These are phyloP conservation scores for Xylaria sp. DNA, from an alignment of 2,329 filamentous ascomycete genomes.

Conservation along the genomic window DNA sequence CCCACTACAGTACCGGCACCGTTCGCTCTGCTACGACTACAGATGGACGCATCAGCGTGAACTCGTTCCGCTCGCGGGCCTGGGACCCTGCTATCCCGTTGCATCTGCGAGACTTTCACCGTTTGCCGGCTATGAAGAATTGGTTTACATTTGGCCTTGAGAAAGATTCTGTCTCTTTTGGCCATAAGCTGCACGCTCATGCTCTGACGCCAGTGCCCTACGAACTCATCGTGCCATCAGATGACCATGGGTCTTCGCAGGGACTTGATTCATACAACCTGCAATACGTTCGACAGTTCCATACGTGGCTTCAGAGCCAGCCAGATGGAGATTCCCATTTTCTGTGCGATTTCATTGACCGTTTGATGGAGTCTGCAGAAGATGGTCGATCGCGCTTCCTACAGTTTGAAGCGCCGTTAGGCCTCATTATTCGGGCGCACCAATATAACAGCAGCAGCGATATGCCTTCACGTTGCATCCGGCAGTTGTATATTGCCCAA, in stretches of 20 bases:
- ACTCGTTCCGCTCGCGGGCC: conserved; percentile 22
- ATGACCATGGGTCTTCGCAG: neutral
- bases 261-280: conserved; percentile 4
- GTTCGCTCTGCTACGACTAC: neutral
- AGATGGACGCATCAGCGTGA: conserved; percentile 15
- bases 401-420: conserved; percentile 56
- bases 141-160: conserved; percentile 26
- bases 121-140: conserved; percentile 22
- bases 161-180: conserved; percentile 13
- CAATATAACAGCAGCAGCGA: conserved; percentile 39
- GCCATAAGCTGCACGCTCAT: conserved; percentile 21
- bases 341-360: conserved; percentile 24
- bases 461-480: conserved; percentile 17
- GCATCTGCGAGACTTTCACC: conserved; percentile 17
- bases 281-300: conserved; percentile 13
- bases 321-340: conserved; percentile 1
- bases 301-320: conserved; percentile 21
- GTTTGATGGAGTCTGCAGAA: conserved; percentile 24
- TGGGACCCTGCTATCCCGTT: conserved; percentile 23
- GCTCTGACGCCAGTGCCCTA: conserved; percentile 26
- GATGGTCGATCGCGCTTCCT: conserved; percentile 40
- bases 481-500: conserved; percentile 79
- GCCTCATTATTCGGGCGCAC: conserved; percentile 56
- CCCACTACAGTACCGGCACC: neutral
- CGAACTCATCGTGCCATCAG: conserved; percentile 22